Evolutionary conservation across 352 stramenopile genomes (phyloP).

Genomic region (Peronosclerospora sorghi): DNA sequence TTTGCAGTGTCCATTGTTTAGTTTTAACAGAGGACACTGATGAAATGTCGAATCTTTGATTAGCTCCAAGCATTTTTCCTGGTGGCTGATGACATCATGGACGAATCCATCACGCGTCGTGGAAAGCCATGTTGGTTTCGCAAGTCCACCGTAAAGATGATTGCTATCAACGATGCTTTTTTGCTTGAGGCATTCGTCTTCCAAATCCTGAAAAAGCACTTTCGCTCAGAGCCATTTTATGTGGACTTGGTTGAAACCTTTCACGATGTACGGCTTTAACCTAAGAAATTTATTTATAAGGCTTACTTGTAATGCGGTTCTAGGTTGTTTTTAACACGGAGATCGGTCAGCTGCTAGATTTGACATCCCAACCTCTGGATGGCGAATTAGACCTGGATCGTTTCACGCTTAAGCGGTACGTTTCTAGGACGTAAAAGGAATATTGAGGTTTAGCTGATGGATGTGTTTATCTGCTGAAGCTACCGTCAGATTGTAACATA

Average conservation of each 20-base stretch:
- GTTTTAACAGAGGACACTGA: not conserved
- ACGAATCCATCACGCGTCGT: constrained; percentile 90
- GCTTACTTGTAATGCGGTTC: not conserved
- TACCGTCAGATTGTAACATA: constrained; percentile 93
- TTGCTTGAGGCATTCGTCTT: constrained; percentile 91
- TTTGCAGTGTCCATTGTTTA: not conserved
- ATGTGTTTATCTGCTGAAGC: constrained; percentile 12
- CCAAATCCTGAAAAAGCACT: constrained; percentile 83
- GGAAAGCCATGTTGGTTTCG: constrained; percentile 97
- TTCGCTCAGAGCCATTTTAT: constrained; percentile 80
- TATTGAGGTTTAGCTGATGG: constrained; percentile 1
- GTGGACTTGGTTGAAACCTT: constrained; percentile 95
- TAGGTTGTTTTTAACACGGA: constrained; percentile 96
- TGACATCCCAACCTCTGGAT: constrained; percentile 84
- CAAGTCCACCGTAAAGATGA: constrained; percentile 81
- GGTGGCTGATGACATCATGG: constrained; percentile 99
- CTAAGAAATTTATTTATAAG: too few species aligned
- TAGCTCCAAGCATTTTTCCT: constrained; percentile 98
- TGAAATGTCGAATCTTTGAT: too few species aligned
- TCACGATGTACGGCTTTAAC: constrained; percentile 49
- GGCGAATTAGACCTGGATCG: constrained; percentile 72
- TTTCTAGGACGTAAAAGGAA: constrained; percentile 4
- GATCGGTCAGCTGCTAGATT: constrained; percentile 90
- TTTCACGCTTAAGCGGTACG: constrained; percentile 91
- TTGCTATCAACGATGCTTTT: constrained; percentile 96